These are phyloP conservation scores for Fomitopsis betulina DNA, from an alignment of 1,284 basidiomycete genomes.

Conservation along the genomic window DNA sequence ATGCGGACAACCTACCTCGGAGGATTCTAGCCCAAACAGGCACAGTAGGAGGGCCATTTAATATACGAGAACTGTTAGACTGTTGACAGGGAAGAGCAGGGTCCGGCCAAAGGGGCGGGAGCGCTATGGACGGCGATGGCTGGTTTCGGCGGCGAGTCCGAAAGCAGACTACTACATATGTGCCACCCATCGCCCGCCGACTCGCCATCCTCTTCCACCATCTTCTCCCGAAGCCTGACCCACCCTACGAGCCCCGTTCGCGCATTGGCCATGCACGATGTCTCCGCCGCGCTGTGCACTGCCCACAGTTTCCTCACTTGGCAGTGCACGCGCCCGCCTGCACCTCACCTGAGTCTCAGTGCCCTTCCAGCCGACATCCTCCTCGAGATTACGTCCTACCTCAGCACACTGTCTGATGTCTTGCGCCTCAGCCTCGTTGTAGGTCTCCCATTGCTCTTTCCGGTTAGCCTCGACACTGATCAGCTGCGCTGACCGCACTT, in stretches of 20 bases:
- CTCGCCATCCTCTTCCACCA: not conserved
- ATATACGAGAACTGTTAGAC: not conserved
- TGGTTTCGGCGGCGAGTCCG: not conserved
- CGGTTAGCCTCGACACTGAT: not conserved
- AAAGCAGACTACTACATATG: not conserved
- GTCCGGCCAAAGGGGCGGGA: too few species aligned
- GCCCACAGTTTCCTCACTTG: not conserved
- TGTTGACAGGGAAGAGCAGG: too few species aligned
- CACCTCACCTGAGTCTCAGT: conserved; percentile 4
- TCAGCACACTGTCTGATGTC: conserved; percentile 48
- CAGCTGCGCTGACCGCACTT: not conserved
- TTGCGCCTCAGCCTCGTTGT: conserved; percentile 55
- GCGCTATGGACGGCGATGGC: not conserved
- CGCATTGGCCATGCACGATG: conserved; percentile 2
- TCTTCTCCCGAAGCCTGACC: too few species aligned
- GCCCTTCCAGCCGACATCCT: conserved; percentile 55
- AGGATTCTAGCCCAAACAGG: not conserved
- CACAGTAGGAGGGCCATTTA: not conserved
- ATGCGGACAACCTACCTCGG: not conserved
- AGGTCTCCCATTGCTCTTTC: conserved; percentile 21
- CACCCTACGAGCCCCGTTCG: too few species aligned
- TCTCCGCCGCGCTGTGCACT: not conserved
- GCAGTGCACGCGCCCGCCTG: not conserved
- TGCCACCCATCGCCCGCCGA: not conserved
- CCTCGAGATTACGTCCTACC: conserved; percentile 53